Evolutionary conservation across 495 filamentous ascomycete genomes (phyloP).

Genomic region (Acidiella bohemica): DNA sequence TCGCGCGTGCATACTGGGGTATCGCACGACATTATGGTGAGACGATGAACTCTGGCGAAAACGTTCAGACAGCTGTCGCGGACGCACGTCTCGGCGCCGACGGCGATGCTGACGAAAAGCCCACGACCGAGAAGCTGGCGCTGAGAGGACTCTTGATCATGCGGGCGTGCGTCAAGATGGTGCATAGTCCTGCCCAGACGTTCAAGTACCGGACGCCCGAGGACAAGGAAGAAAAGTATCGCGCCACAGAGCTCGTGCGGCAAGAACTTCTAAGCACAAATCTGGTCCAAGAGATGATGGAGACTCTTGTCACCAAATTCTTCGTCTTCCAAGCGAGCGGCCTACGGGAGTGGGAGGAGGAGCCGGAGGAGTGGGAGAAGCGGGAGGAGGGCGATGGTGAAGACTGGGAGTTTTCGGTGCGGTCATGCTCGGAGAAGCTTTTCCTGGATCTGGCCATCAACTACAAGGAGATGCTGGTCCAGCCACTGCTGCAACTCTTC

Average conservation of each 20-base stretch:
- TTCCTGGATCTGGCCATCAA: constrained; percentile 84
- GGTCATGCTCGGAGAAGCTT: constrained; percentile 82
- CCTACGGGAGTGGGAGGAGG: constrained; percentile 79
- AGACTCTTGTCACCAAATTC: constrained; percentile 69
- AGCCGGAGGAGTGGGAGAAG: constrained; percentile 85
- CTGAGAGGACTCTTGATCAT: constrained; percentile 71
- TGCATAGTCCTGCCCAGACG: constrained; percentile 61
- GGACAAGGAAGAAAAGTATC: constrained; percentile 54
- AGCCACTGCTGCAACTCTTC: constrained; percentile 68
- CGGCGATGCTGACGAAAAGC: constrained; percentile 38
- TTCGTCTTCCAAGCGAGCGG: constrained; percentile 79
- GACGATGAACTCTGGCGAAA: constrained; percentile 41
- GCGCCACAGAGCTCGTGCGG: constrained; percentile 51
- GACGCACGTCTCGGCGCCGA: constrained; percentile 35
- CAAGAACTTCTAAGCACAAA: constrained; percentile 56
- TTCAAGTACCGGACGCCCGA: constrained; percentile 66
- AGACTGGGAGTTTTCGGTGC: constrained; percentile 75
- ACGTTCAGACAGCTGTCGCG: constrained; percentile 15
- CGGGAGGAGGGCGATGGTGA: constrained; percentile 66
- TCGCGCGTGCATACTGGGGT: constrained; percentile 72
- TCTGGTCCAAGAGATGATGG: constrained; percentile 64
- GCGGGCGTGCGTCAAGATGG: constrained; percentile 71
- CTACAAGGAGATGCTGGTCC: constrained; percentile 62
- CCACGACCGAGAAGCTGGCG: constrained; percentile 58
- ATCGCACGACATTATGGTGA: constrained; percentile 63